Conservation (phyloP, 768 basidiomycete species). For the Auriscalpium vulgare region DNA sequence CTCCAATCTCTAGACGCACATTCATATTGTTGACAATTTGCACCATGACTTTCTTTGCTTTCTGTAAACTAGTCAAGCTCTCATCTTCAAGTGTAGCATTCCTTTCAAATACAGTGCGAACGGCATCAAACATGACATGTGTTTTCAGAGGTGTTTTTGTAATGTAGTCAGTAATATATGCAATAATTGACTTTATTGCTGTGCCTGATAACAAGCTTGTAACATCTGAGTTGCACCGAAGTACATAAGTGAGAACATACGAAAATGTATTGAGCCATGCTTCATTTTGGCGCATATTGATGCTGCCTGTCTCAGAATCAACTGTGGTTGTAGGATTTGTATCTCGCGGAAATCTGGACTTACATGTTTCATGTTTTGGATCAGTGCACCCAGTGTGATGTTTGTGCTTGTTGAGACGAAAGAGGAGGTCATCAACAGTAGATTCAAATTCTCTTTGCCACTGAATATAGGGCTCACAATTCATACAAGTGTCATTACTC, state of each 20-base stretch:
- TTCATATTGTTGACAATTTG: too few relatives aligned
- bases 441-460: too few relatives aligned
- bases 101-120: too few relatives aligned
- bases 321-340: conserved; percentile 18
- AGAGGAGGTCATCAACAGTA: too few relatives aligned
- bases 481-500: not conserved
- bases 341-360: conserved; percentile 28
- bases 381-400: conserved; percentile 25
- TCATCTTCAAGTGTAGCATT: too few relatives aligned
- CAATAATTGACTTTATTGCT: conserved; percentile 28
- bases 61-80: too few relatives aligned
- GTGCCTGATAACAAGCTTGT: conserved; percentile 32
- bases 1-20: too few relatives aligned
- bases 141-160: conserved; percentile 34
- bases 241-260: conserved; percentile 23
- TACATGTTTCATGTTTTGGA: conserved; percentile 23
- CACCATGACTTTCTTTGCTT: too few relatives aligned
- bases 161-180: conserved; percentile 38
- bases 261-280: conserved; percentile 30
- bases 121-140: conserved; percentile 29
- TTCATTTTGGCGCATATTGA: conserved; percentile 24
- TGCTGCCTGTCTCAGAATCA: conserved; percentile 22
- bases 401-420: too few relatives aligned
- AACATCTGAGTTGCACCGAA: conserved; percentile 33
- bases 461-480: not conserved